These are phyloP conservation scores for Cyberlindnera japonica DNA, from an alignment of 805 yeast species.

Conservation along the genomic window DNA sequence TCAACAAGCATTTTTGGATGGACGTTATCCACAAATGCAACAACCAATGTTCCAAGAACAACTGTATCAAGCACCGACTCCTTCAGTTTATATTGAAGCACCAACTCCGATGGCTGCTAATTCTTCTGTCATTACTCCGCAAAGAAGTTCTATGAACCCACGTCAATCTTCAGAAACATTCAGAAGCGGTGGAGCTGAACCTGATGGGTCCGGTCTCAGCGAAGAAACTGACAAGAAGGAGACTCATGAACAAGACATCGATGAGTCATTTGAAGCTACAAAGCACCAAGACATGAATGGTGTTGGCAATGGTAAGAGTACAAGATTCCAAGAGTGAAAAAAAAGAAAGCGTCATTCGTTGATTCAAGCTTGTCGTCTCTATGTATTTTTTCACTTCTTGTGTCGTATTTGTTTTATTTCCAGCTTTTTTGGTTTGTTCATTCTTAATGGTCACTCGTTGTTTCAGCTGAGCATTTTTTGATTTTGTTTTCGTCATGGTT, in stretches of 20 bases:
- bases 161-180: conserved; percentile 13
- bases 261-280: conserved; percentile 5
- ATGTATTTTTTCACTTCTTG: no score
- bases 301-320: conserved; percentile 32
- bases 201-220: conserved; percentile 23
- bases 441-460: not conserved
- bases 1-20: not conserved
- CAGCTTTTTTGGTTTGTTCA: not conserved
- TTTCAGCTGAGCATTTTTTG: not conserved
- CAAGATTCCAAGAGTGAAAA: not conserved
- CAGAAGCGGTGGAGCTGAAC: conserved; percentile 4
- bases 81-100: conserved; percentile 17
- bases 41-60: conserved; percentile 6
- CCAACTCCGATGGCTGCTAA: conserved; percentile 12
- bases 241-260: conserved; percentile 23
- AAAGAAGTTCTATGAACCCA: not conserved
- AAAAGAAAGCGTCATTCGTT: not conserved
- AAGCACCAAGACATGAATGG: not conserved
- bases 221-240: conserved; percentile 25
- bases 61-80: no score
- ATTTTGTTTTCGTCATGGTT: not conserved
- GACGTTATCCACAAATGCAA: conserved; percentile 7
- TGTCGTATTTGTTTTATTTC: not conserved
- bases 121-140: not conserved
- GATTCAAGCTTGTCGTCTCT: not conserved